phyloP scores from a whole-genome alignment of 2,329 filamentous ascomycete genomes.

The Trichoderma breve region DNA sequence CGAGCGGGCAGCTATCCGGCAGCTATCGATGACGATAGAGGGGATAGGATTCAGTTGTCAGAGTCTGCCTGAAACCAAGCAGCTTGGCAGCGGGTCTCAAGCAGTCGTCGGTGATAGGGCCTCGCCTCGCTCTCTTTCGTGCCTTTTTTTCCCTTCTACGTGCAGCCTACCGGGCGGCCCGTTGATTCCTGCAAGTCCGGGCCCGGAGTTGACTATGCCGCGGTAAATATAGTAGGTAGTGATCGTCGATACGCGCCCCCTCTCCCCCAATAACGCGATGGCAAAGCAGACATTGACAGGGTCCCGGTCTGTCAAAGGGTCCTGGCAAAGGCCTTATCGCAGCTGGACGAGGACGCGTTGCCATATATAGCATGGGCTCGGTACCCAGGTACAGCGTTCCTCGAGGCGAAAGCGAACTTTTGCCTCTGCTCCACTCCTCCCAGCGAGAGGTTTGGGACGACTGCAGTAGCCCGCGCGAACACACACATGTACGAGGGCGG shows the following conservation, averaged over 20 bases:
- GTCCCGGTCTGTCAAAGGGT: constrained; percentile 13
- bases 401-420: constrained; percentile 12
- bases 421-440: constrained; percentile 12
- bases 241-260: constrained; percentile 15
- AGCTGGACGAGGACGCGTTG: not conserved
- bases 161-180: not conserved
- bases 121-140: not conserved
- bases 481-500: constrained; percentile 4
- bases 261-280: not conserved
- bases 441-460: not conserved
- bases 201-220: not conserved
- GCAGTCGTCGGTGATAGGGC: not conserved
- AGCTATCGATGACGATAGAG: not conserved
- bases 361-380: constrained; percentile 4
- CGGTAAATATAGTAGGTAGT: not conserved
- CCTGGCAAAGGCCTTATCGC: constrained; percentile 7
- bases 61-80: not conserved
- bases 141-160: not conserved
- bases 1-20: not conserved
- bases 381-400: not conserved
- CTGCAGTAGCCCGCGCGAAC: constrained; percentile 4
- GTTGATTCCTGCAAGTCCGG: not conserved
- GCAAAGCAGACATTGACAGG: not conserved
- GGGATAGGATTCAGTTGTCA: not conserved
- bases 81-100: not conserved